Evolutionary conservation across 257 asterid species (phyloP), one percentile per base, ranked within the genome.

Genomic region (Ligustrum vulgare): DNA sequence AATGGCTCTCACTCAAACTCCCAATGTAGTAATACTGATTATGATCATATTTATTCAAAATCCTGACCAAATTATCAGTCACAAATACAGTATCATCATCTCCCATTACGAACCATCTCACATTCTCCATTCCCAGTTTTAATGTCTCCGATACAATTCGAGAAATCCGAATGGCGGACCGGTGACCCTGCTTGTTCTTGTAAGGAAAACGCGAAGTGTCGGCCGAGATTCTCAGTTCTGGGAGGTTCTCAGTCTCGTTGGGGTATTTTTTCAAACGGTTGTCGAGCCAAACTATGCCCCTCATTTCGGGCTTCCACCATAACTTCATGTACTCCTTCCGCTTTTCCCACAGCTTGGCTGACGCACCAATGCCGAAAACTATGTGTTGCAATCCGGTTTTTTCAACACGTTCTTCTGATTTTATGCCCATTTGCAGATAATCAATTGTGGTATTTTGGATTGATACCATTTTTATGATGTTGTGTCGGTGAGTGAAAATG

Each of bases 51-150:
- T 89, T 87, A 22, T 81, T 85, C 78, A 89, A 35, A 12, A 89
- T 72, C 70, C 89, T 84, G 18, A 89, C 78, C 75, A 89, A 74
- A 87, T 89, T 89, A 2, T 89, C 94, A 25, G 86, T 88, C 51
- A 87, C 74, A 62, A 89, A 89, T 6, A 89, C 88, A 0, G 94
- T 89, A 67, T 89, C 94, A 56, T 89, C 94, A 34, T 89, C 94
- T 18, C 94, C 94, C 94, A 89, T 89, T 81, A 89, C 89, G 62
- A 89, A 81, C 94, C 94, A 89, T 79, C 94, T 74, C 83, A 89
- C 94, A 37, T 86, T 81, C 35, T 77, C 78, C 84, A 71, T 36
- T 4, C 43, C 91, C 76, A 85, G 20, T 75, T 90, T 72, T 72
- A 87, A 16, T 2, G 89, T 89, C 82, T 89, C 94, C 1, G 91